Evolutionary conservation across 345 rosid species (phyloP).

Genomic region (Corymbia maculata): DNA sequence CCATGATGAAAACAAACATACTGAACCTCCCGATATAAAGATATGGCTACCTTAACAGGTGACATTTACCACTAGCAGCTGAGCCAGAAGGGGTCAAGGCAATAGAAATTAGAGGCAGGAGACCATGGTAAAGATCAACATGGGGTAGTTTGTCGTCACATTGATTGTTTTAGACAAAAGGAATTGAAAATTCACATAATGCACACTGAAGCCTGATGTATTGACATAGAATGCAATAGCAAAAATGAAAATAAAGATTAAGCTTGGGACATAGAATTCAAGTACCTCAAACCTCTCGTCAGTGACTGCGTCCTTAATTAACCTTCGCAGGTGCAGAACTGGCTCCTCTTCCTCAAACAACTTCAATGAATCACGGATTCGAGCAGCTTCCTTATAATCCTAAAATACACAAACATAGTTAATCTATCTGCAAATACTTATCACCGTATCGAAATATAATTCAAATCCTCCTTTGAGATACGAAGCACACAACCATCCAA

Average conservation of each 20-base stretch:
- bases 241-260: background rate
- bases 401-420: background rate
- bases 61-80: background rate
- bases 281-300: conserved; percentile 60
- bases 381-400: conserved; percentile 70
- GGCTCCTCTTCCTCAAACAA: conserved; percentile 66
- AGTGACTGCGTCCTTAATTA: conserved; percentile 40
- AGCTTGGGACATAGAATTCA: background rate
- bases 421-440: background rate
- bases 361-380: conserved; percentile 53
- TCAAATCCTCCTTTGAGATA: background rate
- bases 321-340: conserved; percentile 34
- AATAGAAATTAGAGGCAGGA: background rate
- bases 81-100: background rate
- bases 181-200: background rate
- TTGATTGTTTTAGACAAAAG: background rate
- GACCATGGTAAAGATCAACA: background rate
- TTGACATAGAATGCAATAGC: background rate
- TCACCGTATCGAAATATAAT: background rate
- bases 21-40: background rate
- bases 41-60: background rate
- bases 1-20: background rate
- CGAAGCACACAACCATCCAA: background rate
- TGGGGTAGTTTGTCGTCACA: background rate
- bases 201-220: background rate